Conservation (phyloP, 2,329 filamentous ascomycete species). For the Blastomyces emzantsi region DNA sequence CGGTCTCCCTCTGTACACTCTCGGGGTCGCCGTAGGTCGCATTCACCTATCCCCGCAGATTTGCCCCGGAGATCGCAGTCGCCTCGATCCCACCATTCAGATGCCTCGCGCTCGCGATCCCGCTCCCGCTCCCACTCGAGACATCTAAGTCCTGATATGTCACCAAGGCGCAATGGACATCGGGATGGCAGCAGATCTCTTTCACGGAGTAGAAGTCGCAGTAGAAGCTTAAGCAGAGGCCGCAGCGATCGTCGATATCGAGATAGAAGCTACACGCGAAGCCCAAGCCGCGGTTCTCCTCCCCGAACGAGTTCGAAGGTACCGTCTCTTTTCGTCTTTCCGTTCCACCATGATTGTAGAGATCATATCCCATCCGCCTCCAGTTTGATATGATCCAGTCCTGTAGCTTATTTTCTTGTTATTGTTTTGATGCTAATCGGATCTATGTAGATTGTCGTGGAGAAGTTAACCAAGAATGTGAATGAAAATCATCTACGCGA, state of each 20-base stretch:
- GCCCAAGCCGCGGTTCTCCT: conserved; percentile 23
- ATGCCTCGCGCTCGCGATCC: conserved; percentile 23
- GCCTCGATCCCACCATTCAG: conserved; percentile 19
- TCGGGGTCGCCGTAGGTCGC: conserved; percentile 17
- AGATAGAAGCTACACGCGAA: conserved; percentile 31
- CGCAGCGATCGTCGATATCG: conserved; percentile 33
- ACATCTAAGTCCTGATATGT: conserved; percentile 24
- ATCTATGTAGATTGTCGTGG: conserved; percentile 69
- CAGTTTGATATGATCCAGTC: not conserved
- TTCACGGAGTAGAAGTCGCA: conserved; percentile 21
- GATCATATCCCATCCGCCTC: not conserved
- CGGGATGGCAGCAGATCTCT: conserved; percentile 22
- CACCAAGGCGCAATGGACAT: conserved; percentile 21
- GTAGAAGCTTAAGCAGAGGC: conserved; percentile 33
- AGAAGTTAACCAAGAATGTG: conserved; percentile 92
- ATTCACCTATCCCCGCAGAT: conserved; percentile 13
- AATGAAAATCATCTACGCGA: conserved; percentile 80
- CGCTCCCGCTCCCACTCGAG: conserved; percentile 28
- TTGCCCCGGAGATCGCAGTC: conserved; percentile 10
- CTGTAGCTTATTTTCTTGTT: not conserved
- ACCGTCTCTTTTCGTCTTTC: not conserved
- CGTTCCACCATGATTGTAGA: not conserved
- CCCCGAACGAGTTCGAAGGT: conserved; percentile 31
- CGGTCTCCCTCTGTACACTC: conserved; percentile 24
- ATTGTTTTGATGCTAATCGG: not conserved